These are phyloP conservation scores for Lactarius akahatsu DNA, from an alignment of 768 basidiomycete genomes.

Conservation along the genomic window DNA sequence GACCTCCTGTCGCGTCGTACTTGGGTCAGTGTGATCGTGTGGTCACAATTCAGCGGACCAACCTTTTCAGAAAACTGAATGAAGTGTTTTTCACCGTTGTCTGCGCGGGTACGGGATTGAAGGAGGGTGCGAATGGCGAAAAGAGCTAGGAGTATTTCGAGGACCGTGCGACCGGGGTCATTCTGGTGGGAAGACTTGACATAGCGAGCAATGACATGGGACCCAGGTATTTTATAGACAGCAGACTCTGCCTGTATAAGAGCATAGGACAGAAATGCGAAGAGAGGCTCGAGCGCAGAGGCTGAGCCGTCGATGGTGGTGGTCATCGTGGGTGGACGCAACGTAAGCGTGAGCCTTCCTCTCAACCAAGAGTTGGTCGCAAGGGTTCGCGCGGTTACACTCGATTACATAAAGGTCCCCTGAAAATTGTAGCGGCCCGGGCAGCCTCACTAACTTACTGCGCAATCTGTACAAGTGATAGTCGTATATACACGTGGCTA, in stretches of 20 bases:
- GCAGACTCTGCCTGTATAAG: conserved; percentile 60
- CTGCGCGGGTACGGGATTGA: conserved; percentile 84
- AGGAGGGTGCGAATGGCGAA: conserved; percentile 72
- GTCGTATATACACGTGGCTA: no score
- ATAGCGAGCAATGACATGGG: conserved; percentile 81
- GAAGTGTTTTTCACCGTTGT: conserved; percentile 81
- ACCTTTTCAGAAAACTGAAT: conserved; percentile 84
- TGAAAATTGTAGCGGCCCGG: no score
- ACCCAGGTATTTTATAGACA: conserved; percentile 45
- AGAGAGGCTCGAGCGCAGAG: conserved; percentile 51
- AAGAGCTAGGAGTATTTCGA: conserved; percentile 79
- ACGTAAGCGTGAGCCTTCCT: no score
- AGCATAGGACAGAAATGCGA: conserved; percentile 63
- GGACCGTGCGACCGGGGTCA: conserved; percentile 87
- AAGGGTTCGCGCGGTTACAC: no score
- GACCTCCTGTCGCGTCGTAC: conserved; percentile 61
- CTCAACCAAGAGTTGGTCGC: no score
- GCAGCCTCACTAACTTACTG: no score
- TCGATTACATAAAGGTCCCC: no score
- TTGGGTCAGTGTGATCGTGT: neutral
- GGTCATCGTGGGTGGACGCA: no score
- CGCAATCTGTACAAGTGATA: no score
- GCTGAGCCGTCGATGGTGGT: no score
- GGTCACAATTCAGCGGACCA: conserved; percentile 26
- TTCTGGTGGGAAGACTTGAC: conserved; percentile 94